A percentile compares a stretch with the other conserved stretches of the same genome.
Evolutionary conservation across 345 rosid species (phyloP).

Genomic region (Camelina hispida): DNA sequence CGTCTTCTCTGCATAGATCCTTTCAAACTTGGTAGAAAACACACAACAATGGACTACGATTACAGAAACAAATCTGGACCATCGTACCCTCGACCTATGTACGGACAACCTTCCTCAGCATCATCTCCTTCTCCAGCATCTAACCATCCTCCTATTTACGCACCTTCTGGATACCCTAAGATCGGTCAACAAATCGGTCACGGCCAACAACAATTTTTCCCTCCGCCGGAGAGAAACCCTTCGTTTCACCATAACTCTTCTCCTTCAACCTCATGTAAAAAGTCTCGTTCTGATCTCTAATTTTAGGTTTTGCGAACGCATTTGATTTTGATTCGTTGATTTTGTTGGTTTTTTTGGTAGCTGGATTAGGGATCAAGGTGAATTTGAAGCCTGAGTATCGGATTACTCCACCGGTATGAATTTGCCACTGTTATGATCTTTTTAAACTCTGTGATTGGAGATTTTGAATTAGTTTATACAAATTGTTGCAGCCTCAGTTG

Average conservation of each 20-base stretch:
- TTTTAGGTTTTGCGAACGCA: background rate
- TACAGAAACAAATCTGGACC: constrained; percentile 56
- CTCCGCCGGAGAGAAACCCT: constrained; percentile 55
- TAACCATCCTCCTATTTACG: constrained; percentile 57
- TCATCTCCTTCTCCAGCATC: constrained; percentile 48
- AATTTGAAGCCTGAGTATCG: constrained; percentile 78
- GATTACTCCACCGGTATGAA: constrained; percentile 78
- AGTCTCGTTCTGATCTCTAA: constrained; percentile 36
- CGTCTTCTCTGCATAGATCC: background rate
- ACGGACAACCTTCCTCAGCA: constrained; percentile 47
- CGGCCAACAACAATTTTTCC: constrained; percentile 45
- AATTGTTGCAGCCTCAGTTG: constrained; percentile 65
- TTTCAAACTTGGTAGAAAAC: background rate
- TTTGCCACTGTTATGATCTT: background rate
- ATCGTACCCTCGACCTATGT: constrained; percentile 51
- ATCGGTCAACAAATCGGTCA: constrained; percentile 59
- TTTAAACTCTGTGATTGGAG: background rate
- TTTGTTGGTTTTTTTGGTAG: constrained; percentile 48
- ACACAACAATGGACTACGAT: constrained; percentile 54
- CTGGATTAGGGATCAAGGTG: constrained; percentile 81
- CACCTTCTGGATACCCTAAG: constrained; percentile 65
- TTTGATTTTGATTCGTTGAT: constrained; percentile 10
- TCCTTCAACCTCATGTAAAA: constrained; percentile 47
- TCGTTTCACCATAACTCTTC: constrained; percentile 42
- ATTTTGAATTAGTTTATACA: background rate